Evolutionary conservation across 2,329 filamentous ascomycete genomes (phyloP).

Genomic region (Scytalidium lignicola): DNA sequence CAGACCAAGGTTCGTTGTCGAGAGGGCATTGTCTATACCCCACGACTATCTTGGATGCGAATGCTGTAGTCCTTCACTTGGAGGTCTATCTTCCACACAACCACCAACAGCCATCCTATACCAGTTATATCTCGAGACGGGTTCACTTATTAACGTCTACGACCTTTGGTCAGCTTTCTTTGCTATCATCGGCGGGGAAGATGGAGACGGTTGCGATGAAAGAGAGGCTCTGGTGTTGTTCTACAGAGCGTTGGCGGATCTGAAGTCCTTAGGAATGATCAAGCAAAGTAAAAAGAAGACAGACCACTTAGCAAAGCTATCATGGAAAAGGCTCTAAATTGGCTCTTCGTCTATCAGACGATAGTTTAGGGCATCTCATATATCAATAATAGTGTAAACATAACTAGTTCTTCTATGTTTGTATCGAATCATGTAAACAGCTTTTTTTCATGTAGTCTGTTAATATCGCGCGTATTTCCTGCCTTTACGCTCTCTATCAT

Average conservation of each 20-base stretch:
- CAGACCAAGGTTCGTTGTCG: constrained; percentile 63
- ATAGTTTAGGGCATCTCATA: neutral
- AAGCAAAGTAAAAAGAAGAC: constrained; percentile 87
- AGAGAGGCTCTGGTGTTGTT: constrained; percentile 67
- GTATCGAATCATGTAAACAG: constrained; percentile 15
- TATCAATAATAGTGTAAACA: neutral
- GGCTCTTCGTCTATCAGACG: neutral
- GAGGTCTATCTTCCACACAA: constrained; percentile 52
- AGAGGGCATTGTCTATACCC: constrained; percentile 65
- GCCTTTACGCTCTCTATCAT: constrained; percentile 12
- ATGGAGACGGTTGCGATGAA: constrained; percentile 39
- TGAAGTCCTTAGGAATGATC: constrained; percentile 80
- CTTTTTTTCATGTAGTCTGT: constrained; percentile 10
- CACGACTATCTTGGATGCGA: constrained; percentile 73
- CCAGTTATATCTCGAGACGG: constrained; percentile 73
- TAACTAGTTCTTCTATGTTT: neutral
- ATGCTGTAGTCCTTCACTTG: constrained; percentile 53
- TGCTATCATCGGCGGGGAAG: constrained; percentile 44
- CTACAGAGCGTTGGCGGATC: constrained; percentile 78
- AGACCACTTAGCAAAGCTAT: constrained; percentile 83
- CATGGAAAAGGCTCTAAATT: constrained; percentile 66
- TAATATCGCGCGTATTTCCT: neutral
- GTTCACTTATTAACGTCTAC: constrained; percentile 69
- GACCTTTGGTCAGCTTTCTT: constrained; percentile 77
- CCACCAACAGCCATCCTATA: constrained; percentile 72